Evolutionary conservation across 345 rosid genomes (phyloP), one percentile per base, ranked within the genome.

Genomic region (Acer yangbiense): DNA sequence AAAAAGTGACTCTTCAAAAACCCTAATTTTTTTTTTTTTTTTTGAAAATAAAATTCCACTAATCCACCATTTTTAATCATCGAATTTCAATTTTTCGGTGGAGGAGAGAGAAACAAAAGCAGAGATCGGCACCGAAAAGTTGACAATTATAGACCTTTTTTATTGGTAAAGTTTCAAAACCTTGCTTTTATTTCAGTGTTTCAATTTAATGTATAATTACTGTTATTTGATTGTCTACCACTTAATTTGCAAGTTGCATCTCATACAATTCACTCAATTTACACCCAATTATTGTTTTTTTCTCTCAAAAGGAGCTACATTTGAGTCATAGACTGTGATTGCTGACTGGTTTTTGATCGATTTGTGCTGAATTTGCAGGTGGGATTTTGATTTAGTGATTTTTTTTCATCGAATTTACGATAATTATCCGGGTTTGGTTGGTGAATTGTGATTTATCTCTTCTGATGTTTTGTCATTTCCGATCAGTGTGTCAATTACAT

Each of bases 391-490:
- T 18, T 29, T 8, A 1, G 25, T 6, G 25, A 58, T n/a, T 54
- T 16, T n/a, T 54, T 16, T 74, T 74, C 20, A 11, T 25, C 6
- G 61, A 52, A 60, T 79, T 71, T 77, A 48, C 39, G 39, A 5
- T 23, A 27, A 9, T 61, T 69, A 7, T 27, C 58, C 29, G 73
- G 81, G 67, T 16, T 69, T 77, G 70, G 74, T 58, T 72, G 65
- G 80, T 60, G 86, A 48, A 77, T 78, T 64, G 80, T 72, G 82
- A 63, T 66, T 79, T 74, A 67, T 81, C 72, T 75, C 89, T 83
- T 89, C 97, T 95, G 94, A 95, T 90, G 99, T 86, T 90, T 88
- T 85, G 85, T 89, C 83, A 46, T 74, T 64, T 85, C 82, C 93
- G 76, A 86, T 81, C 91, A 78, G 83, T 83, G 81, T 86, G 78